A percentile compares a stretch with the other conserved stretches of the same genome.
These are phyloP conservation scores for Cudoniella acicularis DNA, from an alignment of 495 filamentous ascomycete species.

Conservation along the genomic window DNA sequence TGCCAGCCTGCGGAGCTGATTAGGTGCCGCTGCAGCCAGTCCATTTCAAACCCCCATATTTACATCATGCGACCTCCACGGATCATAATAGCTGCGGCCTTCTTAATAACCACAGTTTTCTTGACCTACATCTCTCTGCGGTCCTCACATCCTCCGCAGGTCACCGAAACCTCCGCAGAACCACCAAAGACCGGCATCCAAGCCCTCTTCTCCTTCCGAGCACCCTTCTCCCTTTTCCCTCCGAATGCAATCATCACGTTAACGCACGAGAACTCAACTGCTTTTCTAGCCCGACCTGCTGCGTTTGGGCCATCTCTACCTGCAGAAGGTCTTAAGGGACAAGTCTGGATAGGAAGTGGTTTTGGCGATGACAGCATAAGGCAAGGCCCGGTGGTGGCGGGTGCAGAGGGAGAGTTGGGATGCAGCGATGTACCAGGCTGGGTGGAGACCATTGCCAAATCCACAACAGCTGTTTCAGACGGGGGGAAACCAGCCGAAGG, in stretches of 20 bases:
- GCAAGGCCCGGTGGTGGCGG: slow-evolving; percentile 51
- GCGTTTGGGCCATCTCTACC: slow-evolving; percentile 86
- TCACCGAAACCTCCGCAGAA: slow-evolving; percentile 3
- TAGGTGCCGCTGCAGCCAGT: slow-evolving; percentile 17
- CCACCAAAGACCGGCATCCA: slow-evolving; percentile 8
- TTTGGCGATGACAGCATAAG: slow-evolving; percentile 71
- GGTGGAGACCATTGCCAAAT: slow-evolving; percentile 50
- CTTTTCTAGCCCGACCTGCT: slow-evolving; percentile 88
- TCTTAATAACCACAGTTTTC: slow-evolving; percentile 23
- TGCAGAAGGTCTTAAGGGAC: slow-evolving; percentile 70
- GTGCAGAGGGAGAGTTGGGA: slow-evolving; percentile 81
- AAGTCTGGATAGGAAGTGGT: slow-evolving; percentile 85
- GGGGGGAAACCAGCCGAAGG: slow-evolving; percentile 16
- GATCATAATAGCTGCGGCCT: slow-evolving; percentile 33
- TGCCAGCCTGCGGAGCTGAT: slow-evolving; percentile 25
- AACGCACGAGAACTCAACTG: slow-evolving; percentile 96
- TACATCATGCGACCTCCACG: slow-evolving; percentile 53
- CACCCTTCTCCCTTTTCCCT: slow-evolving; percentile 76
- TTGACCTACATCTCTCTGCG: slow-evolving; percentile 23
- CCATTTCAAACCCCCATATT: slow-evolving; percentile 9
- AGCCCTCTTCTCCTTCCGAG: slow-evolving; percentile 40
- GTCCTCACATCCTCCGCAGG: slow-evolving; percentile 14
- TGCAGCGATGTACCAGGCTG: slow-evolving; percentile 97
- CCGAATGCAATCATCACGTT: slow-evolving; percentile 93
- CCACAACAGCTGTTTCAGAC: slow-evolving; percentile 14